Percentiles rank a stretch among this genome's conserved stretches.
These are phyloP conservation scores for Pneumocystis carinii DNA, from an alignment of 1,139 yeast genomes.

Conservation along the genomic window DNA sequence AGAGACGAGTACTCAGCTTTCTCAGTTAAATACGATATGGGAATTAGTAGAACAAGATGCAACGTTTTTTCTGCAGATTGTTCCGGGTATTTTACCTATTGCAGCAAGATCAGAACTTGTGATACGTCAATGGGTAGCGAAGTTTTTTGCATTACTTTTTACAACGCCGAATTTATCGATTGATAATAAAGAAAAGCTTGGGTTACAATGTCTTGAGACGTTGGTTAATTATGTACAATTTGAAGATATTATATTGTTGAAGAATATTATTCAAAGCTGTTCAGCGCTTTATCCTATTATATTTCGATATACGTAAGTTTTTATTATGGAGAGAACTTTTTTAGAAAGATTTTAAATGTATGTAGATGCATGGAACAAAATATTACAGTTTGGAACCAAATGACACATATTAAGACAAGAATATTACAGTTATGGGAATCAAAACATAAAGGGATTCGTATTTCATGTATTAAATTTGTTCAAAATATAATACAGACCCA, in stretches of 20 bases:
- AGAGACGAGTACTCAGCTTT: conserved; percentile 5
- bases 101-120: conserved; percentile 24
- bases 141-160: conserved; percentile 28
- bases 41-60: conserved; percentile 25
- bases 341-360: neutral
- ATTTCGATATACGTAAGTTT: conserved; percentile 20
- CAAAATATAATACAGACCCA: conserved; percentile 60
- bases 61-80: conserved; percentile 24
- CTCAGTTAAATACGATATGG: conserved; percentile 26
- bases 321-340: neutral
- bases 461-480: conserved; percentile 59
- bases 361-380: conserved; percentile 19
- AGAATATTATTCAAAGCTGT: conserved; percentile 22
- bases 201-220: conserved; percentile 23
- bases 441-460: conserved; percentile 30
- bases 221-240: conserved; percentile 17
- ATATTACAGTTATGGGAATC: conserved; percentile 24
- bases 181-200: conserved; percentile 20
- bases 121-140: conserved; percentile 27
- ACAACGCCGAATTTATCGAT: conserved; percentile 20
- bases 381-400: conserved; percentile 21
- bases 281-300: conserved; percentile 25
- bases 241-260: conserved; percentile 21
- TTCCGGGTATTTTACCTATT: conserved; percentile 25
- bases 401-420: conserved; percentile 21